A percentile compares a stretch with the other conserved stretches of the same genome.
Conservation (phyloP, 2,329 filamentous ascomycete genomes). For the Aspergillus vadensis region DNA sequence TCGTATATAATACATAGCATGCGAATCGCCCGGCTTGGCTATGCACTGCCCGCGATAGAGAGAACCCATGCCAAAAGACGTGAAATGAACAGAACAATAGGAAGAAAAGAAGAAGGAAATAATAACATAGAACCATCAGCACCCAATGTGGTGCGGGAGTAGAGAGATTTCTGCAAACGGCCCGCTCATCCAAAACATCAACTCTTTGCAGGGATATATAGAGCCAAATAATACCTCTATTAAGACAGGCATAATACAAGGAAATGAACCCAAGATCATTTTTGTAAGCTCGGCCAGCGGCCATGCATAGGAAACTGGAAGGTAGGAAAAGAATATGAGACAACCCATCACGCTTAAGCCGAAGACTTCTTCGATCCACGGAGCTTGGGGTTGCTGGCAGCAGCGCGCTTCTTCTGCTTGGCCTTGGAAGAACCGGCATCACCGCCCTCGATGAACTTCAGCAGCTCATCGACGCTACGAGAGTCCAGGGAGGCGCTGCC, state of each 20-base stretch:
- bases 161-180: slow-evolving; percentile 41
- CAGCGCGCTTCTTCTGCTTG: slow-evolving; percentile 49
- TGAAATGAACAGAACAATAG: slow-evolving; percentile 5
- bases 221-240: slow-evolving; percentile 28
- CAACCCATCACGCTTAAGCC: slow-evolving; percentile 23
- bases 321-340: slow-evolving; percentile 6
- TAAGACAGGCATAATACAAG: slow-evolving; percentile 32
- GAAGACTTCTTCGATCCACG: slow-evolving; percentile 45
- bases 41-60: slow-evolving; percentile 32
- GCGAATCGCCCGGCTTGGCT: slow-evolving; percentile 33
- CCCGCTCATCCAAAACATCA: slow-evolving; percentile 34
- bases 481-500: slow-evolving; percentile 61
- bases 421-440: slow-evolving; percentile 44
- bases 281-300: slow-evolving; percentile 10
- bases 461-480: slow-evolving; percentile 86
- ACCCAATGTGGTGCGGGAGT: slow-evolving; percentile 27
- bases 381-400: slow-evolving; percentile 47
- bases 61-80: slow-evolving; percentile 22
- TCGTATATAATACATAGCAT: slow-evolving; percentile 36
- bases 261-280: slow-evolving; percentile 13
- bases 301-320: slow-evolving; percentile 2
- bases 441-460: slow-evolving; percentile 88
- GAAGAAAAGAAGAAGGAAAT: slow-evolving; percentile 22
- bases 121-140: slow-evolving; percentile 14
- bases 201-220: slow-evolving; percentile 27